A percentile compares a stretch with the other conserved stretches of the same genome.
phyloP scores from a whole-genome alignment of 2,329 filamentous ascomycete genomes.

The Calonectria naviculata region DNA sequence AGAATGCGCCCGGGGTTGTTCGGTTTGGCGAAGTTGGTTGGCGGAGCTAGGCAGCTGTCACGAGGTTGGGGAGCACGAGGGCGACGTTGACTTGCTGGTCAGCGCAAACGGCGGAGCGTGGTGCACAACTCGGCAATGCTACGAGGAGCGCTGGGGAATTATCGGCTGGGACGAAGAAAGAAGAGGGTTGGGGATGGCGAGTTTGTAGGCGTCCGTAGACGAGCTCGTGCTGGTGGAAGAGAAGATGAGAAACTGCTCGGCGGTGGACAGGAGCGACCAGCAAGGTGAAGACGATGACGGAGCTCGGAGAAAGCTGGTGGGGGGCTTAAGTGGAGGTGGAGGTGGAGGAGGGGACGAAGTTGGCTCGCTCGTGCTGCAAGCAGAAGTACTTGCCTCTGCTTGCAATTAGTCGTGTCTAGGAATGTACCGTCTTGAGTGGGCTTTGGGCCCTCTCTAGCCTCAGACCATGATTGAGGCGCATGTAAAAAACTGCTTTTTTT shows the following conservation, averaged over 20 bases:
- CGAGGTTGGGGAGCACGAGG: constrained; percentile 37
- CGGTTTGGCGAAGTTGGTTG: constrained; percentile 22
- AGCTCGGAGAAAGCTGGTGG: constrained; percentile 29
- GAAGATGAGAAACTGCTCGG: neutral
- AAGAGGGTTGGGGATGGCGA: neutral
- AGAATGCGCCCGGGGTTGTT: constrained; percentile 22
- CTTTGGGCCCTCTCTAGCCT: constrained; percentile 9
- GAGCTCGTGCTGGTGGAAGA: neutral
- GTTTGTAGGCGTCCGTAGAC: neutral
- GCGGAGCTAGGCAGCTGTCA: constrained; percentile 29
- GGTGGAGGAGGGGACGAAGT: constrained; percentile 10
- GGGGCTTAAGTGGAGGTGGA: constrained; percentile 25
- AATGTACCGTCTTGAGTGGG: constrained; percentile 18
- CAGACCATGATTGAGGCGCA: constrained; percentile 15
- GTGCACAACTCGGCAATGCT: neutral
- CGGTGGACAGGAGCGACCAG: neutral
- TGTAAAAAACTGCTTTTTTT: constrained; percentile 15
- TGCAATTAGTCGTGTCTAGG: neutral
- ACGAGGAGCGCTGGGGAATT: neutral
- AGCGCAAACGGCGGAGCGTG: constrained; percentile 6
- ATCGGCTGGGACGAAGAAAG: neutral
- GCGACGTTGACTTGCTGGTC: constrained; percentile 16
- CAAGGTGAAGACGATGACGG: constrained; percentile 21
- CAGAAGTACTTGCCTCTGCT: constrained; percentile 7
- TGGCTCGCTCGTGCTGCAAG: constrained; percentile 2